Percentiles rank a stretch among this genome's conserved stretches.
Conservation (phyloP, 768 basidiomycete species). For the Roridomyces roridus region DNA sequence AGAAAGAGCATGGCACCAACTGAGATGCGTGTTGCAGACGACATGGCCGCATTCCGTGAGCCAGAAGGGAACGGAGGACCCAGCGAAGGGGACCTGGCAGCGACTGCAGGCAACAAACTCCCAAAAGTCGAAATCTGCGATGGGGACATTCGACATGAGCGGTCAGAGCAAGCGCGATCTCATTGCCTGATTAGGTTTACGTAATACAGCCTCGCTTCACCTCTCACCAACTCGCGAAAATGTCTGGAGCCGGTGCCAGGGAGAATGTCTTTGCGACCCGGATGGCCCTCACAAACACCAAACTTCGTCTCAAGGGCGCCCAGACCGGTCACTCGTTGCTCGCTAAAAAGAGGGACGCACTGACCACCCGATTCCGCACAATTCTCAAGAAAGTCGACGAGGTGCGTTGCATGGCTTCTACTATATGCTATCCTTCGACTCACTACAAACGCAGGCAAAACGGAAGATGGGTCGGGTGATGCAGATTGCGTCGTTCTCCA, state of each 20-base stretch:
- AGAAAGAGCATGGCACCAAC: constrained; percentile 45
- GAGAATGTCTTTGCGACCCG: constrained; percentile 97
- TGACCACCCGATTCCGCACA: constrained; percentile 92
- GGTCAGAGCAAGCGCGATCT: too few species aligned
- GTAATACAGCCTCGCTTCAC: not conserved
- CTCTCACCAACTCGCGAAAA: constrained; percentile 36
- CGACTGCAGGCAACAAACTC: constrained; percentile 75
- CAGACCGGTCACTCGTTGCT: constrained; percentile 95
- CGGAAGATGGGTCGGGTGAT: constrained; percentile 99
- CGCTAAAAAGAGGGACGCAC: constrained; percentile 97
- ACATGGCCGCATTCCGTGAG: constrained; percentile 89
- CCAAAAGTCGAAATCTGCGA: constrained; percentile 73
- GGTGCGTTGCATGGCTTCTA: constrained; percentile 49
- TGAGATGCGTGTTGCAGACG: constrained; percentile 84
- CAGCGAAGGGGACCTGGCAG: constrained; percentile 72
- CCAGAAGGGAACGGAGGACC: constrained; percentile 80
- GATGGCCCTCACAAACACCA: constrained; percentile 96
- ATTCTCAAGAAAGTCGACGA: constrained; percentile 98
- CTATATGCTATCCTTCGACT: not conserved
- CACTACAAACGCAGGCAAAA: constrained; percentile 73
- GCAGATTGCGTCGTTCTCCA: constrained; percentile 98
- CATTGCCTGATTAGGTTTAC: too few species aligned
- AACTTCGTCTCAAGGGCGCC: constrained; percentile 86
- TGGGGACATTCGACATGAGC: constrained; percentile 49
- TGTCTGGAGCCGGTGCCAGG: constrained; percentile 90